phyloP scores from a whole-genome alignment of 2,329 filamentous ascomycete species.

The Ophiostoma triangulosporum region DNA sequence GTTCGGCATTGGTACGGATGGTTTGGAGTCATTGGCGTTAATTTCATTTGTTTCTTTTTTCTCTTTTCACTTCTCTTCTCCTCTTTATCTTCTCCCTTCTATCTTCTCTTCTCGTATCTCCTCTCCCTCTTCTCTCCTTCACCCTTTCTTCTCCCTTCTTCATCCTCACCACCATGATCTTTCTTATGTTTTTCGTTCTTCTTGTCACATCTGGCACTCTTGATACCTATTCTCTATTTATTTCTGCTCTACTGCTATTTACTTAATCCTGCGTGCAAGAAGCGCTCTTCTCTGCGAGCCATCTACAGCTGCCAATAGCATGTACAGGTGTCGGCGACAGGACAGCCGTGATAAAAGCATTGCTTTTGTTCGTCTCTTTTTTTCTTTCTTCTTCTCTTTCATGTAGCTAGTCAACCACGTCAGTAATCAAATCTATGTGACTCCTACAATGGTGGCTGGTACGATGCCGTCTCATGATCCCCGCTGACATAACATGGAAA shows the following conservation, averaged over 20 bases:
- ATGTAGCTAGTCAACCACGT: no score
- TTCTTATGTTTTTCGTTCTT: background rate
- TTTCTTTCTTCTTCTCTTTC: no score
- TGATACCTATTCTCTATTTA: background rate
- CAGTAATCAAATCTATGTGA: no score
- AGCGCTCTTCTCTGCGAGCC: background rate
- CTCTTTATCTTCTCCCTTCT: background rate
- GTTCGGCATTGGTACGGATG: background rate
- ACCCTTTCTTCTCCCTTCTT: no score
- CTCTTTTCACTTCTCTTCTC: background rate
- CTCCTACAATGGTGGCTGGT: no score
- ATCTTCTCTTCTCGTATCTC: background rate
- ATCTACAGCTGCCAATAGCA: background rate
- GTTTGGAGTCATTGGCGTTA: background rate
- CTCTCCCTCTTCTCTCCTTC: background rate
- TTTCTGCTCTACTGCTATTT: background rate
- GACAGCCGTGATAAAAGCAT: no score
- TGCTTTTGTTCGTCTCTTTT: no score
- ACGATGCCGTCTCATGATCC: no score
- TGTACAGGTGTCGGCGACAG: background rate
- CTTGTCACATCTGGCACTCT: background rate
- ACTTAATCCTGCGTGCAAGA: no score
- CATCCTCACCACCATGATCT: no score
- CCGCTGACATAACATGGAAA: background rate
- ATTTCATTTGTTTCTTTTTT: background rate